Percentiles rank a stretch among this genome's conserved stretches.
These are phyloP conservation scores for Fennellomyces sp. DNA, from an alignment of 371 early-diverging fungal species.

Conservation along the genomic window DNA sequence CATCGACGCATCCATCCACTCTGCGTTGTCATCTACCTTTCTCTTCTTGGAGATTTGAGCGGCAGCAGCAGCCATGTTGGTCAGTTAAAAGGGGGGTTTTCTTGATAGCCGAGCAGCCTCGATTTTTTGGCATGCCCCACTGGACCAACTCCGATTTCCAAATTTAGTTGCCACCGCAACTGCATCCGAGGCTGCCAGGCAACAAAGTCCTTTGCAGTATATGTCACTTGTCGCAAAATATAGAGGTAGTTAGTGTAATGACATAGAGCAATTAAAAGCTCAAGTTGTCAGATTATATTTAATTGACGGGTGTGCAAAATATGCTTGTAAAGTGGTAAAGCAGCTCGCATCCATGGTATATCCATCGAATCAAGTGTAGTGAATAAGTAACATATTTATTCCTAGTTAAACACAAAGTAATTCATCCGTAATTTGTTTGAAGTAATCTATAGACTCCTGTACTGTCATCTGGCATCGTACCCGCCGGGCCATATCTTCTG, in stretches of 20 bases:
- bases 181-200: no score
- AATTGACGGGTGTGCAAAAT: no score
- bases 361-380: background rate
- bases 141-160: no score
- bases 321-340: no score
- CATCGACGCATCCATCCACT: constrained; percentile 29
- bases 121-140: no score
- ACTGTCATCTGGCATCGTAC: background rate
- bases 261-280: no score
- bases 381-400: background rate
- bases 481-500: background rate
- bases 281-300: no score
- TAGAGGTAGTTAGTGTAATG: no score
- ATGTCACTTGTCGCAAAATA: no score
- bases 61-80: constrained; percentile 28
- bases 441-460: background rate
- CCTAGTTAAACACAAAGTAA: background rate
- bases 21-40: constrained; percentile 54
- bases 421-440: background rate
- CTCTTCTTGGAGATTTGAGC: constrained; percentile 76
- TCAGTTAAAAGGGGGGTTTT: constrained; percentile 1
- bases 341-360: background rate
- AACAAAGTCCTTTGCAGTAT: no score
- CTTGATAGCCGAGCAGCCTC: background rate
- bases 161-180: no score